A percentile compares a stretch with the other conserved stretches of the same genome.
Conservation (phyloP, 176 grass and related monocot species). For the Zoysia japonica region DNA sequence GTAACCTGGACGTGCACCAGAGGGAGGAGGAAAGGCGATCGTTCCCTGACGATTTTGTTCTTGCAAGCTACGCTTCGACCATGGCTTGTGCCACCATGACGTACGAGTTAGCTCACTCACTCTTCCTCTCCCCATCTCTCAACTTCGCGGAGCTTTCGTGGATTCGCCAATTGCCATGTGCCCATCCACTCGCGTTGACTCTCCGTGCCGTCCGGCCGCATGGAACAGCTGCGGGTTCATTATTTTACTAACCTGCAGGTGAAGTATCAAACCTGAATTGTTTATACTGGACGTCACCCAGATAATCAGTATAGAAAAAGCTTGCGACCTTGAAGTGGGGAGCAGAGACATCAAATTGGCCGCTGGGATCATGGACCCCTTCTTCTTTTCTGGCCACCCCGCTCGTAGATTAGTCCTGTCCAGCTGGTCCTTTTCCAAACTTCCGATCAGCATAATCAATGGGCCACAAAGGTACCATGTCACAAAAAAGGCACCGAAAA, state of each 20-base stretch:
- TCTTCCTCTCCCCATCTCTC: background rate
- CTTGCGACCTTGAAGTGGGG: slow-evolving; percentile 8
- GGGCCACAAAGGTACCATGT: background rate
- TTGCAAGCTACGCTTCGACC: slow-evolving; percentile 40
- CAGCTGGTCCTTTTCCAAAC: background rate
- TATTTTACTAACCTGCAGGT: slow-evolving; percentile 11
- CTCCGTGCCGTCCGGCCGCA: background rate
- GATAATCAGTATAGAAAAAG: background rate
- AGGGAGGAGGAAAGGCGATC: background rate
- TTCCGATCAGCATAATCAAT: background rate
- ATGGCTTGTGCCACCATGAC: slow-evolving; percentile 34
- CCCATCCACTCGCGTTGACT: slow-evolving; percentile 28
- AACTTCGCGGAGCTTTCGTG: slow-evolving; percentile 33
- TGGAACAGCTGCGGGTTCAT: slow-evolving; percentile 13
- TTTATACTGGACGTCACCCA: background rate
- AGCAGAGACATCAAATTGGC: slow-evolving; percentile 4
- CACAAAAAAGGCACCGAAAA: background rate
- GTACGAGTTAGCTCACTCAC: slow-evolving; percentile 28
- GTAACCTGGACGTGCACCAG: background rate
- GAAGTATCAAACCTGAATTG: background rate
- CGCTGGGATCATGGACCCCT: background rate
- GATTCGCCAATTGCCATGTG: slow-evolving; percentile 15
- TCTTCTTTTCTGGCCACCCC: slow-evolving; percentile 25
- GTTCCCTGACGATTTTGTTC: slow-evolving; percentile 20
- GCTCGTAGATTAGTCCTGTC: background rate